Evolutionary conservation across 768 basidiomycete genomes (phyloP), one percentile per base, ranked within the genome.

Genomic region (Lactarius psammicola): DNA sequence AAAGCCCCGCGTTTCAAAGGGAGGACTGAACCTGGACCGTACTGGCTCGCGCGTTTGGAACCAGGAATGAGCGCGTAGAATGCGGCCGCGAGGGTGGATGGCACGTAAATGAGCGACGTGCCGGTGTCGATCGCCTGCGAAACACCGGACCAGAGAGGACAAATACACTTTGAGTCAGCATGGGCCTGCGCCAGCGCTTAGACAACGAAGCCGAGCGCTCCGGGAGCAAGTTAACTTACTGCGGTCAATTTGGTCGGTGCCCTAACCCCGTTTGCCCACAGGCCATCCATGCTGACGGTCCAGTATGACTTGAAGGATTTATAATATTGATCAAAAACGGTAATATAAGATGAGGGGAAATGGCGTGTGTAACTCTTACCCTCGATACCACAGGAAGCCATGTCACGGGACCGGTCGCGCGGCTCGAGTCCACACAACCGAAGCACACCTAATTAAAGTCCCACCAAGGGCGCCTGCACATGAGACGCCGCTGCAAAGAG

Each of bases 41-140:
- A 82, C 44, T 81, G 75, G 1, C 73, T 53, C 5, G 81, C 82
- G 15, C 68, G 74, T 33, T 73, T 66, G 15, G 84, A 75, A 13
- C 79, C 81, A 11, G 84, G 84, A 28, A 90, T 85, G 82, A 72
- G 68, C 2, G 69, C 60, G 73, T 88, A 89, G 64, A 89, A 79
- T 10, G 74, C 68, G 2, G 71, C 59, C 6, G 80, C 84, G 33
- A 84, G 67, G 0, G 71, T 56, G 44, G 75, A 72, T 1, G 86
- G 85, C 7, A 87, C 65, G 73, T 88, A 88, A 64, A 88, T 83
- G 31, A 88, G 76, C 33, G 87, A 84, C 4, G 87, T 87, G 34
- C 88, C 87, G 0, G 87, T 86, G 70, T 89, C 88, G 64, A 89
- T 80, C 23, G 86, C 85, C 87, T 88, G 62, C 8, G 33, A 33